Evolutionary conservation across 176 grass and related monocot species (phyloP).

Genomic region (Oryza glumipatula): DNA sequence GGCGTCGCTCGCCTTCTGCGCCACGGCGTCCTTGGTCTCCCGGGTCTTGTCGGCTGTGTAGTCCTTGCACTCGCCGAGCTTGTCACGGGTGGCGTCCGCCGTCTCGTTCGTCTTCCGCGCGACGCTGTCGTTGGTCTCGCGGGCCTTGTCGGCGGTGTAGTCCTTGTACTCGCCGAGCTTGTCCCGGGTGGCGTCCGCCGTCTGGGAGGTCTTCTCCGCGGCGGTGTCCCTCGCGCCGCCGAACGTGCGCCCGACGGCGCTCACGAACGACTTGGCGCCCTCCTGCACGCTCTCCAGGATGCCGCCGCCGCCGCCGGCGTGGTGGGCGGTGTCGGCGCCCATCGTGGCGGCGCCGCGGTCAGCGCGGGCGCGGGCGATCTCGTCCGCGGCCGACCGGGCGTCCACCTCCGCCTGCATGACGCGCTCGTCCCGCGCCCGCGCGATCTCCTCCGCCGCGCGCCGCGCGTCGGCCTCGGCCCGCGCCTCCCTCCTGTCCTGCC

Average conservation of each 20-base stretch:
- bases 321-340: too few species aligned
- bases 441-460: too few species aligned
- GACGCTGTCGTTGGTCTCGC: slow-evolving; percentile 35
- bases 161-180: slow-evolving; percentile 63
- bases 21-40: slow-evolving; percentile 49
- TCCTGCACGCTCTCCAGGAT: slow-evolving; percentile 68
- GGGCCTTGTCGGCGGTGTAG: slow-evolving; percentile 35
- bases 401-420: too few species aligned
- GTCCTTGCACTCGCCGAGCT: slow-evolving; percentile 61
- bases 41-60: slow-evolving; percentile 44
- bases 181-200: slow-evolving; percentile 43
- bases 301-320: slow-evolving; percentile 40
- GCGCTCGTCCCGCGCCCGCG: too few species aligned
- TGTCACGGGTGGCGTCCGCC: slow-evolving; percentile 45
- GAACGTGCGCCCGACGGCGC: slow-evolving; percentile 44
- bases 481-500: slow-evolving; percentile 45
- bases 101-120: slow-evolving; percentile 44
- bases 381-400: slow-evolving; percentile 38
- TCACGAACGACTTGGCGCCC: slow-evolving; percentile 54
- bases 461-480: neutral
- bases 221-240: slow-evolving; percentile 48
- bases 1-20: slow-evolving; percentile 52
- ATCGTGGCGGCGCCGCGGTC: neutral
- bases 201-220: slow-evolving; percentile 26
- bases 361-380: slow-evolving; percentile 55